Evolutionary conservation across 192 early-diverging fungal species (phyloP), one percentile per base, ranked within the genome.

Genomic region (Gigaspora rosea): DNA sequence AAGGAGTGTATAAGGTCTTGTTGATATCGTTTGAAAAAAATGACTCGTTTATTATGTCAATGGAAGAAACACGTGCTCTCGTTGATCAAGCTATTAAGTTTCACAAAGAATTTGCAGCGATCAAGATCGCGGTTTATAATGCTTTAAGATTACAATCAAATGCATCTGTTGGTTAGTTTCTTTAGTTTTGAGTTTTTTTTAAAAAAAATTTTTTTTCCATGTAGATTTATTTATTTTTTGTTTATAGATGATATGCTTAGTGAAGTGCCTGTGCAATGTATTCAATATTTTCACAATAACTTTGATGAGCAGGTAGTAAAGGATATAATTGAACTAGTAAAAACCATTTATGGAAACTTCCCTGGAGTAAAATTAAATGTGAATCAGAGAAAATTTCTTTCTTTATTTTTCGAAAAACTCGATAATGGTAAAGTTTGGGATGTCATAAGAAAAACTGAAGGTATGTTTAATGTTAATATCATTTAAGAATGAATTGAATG

Each of bases 271-370:
- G 9, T 32, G 33, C 27, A 48, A 4, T 69, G 67, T 22, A 32
- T 69, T 69, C 49, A 69, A 50, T 51, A 51, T 69, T 47, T 69
- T 16, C n/a, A 51, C 4, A 11, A 69, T 69, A 50, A 48, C 49
- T 50, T 69, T 51, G 20, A 69, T 51, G 67, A 69, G 13, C 9
- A 51, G 8, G 13, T 50, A 50, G 5, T 69, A 22, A 22, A 50
- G n/a, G 67, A 69, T 18, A 32, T 69, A n/a, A 48, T 27, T 47
- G 22, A 69, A 27, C 12, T 69, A 50, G 13, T 69, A n/a, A 69
- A 69, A n/a, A 69, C n/a, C 27, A 41, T 50, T 50, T 69, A 50
- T 50, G 67, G 67, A 50, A 51, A 52, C 18, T 69, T 50, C 33
- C 48, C 48, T 51, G 67, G 67, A 27, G 9, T 20, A 50, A 69